A percentile compares a stretch with the other conserved stretches of the same genome.
These are phyloP conservation scores for Trichosporon sp. DNA, from an alignment of 1,284 basidiomycete genomes.

Conservation along the genomic window DNA sequence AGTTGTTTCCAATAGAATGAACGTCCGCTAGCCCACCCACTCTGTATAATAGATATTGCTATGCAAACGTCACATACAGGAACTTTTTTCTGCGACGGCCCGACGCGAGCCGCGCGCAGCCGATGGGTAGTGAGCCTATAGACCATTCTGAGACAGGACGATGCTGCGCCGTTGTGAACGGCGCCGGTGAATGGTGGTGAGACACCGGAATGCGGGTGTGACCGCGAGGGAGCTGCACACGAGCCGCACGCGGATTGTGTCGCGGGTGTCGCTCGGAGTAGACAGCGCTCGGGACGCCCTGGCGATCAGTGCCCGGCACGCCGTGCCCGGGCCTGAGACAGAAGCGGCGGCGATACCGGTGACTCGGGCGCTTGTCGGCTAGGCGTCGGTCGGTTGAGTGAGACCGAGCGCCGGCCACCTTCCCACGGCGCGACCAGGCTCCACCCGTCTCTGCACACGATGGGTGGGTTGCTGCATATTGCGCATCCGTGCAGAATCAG, in stretches of 20 bases:
- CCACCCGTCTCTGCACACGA: too few species aligned
- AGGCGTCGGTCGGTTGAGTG: not conserved
- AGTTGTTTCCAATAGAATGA: constrained; percentile 4
- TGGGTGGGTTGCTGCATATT: too few species aligned
- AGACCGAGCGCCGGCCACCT: not conserved
- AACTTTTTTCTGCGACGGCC: too few species aligned
- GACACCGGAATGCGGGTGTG: not conserved
- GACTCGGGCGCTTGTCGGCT: not conserved
- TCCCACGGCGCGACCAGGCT: not conserved
- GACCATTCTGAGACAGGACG: not conserved
- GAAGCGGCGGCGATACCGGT: not conserved
- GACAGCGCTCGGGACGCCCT: not conserved
- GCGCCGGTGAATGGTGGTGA: not conserved
- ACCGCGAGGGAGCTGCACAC: too few species aligned
- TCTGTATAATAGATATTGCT: constrained; percentile 3
- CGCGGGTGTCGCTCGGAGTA: not conserved
- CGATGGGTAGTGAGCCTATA: not conserved
- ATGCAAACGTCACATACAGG: not conserved
- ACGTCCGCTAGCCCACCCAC: not conserved
- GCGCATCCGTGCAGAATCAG: too few species aligned
- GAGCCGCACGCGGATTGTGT: too few species aligned
- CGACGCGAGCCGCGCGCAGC: not conserved
- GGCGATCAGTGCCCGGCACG: not conserved
- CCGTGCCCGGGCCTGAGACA: not conserved
- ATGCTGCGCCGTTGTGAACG: too few species aligned